Evolutionary conservation across 148 eudicot genomes (phyloP).

Genomic region (Vaccinium macrocarpon): DNA sequence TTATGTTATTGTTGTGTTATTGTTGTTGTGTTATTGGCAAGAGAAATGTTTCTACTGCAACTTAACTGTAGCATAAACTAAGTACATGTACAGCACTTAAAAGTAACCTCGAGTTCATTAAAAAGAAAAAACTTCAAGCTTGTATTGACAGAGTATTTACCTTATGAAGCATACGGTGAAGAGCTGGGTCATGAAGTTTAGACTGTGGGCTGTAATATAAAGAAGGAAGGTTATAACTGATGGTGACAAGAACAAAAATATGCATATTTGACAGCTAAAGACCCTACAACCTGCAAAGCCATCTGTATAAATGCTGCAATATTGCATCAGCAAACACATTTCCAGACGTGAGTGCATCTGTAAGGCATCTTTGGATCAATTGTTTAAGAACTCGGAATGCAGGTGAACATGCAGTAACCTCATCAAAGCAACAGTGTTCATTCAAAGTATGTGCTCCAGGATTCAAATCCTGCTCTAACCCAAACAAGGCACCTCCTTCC

Average conservation of each 20-base stretch:
- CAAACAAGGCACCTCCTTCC: conserved; percentile 81
- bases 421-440: conserved; percentile 74
- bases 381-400: conserved; percentile 88
- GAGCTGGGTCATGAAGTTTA: conserved; percentile 93
- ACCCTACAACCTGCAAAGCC: conserved; percentile 90
- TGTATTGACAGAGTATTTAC: conserved; percentile 31
- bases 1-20: too few species aligned
- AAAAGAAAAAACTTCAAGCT: not conserved
- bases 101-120: not conserved
- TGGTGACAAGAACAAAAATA: conserved; percentile 16
- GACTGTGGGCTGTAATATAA: conserved; percentile 75
- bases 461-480: conserved; percentile 69
- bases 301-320: conserved; percentile 90
- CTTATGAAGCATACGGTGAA: conserved; percentile 94
- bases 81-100: not conserved
- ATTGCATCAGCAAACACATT: conserved; percentile 93
- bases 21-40: not conserved
- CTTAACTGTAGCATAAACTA: not conserved
- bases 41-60: conserved; percentile 1
- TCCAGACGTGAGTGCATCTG: conserved; percentile 84
- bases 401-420: conserved; percentile 76
- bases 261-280: conserved; percentile 1
- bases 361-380: conserved; percentile 87
- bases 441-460: conserved; percentile 33
- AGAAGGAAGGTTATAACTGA: conserved; percentile 15